phyloP scores from a whole-genome alignment of 2,329 filamentous ascomycete species.

The Myriosclerotinia duriaeana region DNA sequence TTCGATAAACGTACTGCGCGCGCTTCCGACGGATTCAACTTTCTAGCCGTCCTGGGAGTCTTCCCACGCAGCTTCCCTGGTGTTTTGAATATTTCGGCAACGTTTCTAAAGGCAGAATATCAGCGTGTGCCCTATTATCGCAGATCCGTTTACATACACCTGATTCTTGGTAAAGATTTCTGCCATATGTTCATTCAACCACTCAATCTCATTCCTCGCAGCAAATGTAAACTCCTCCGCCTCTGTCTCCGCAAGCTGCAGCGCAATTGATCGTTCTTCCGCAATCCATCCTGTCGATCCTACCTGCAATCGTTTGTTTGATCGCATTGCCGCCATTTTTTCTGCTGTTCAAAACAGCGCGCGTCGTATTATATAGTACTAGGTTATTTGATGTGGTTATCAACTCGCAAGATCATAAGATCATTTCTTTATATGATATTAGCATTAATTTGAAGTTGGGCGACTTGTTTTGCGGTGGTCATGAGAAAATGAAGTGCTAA shows the following conservation, averaged over 20 bases:
- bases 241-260: slow-evolving; percentile 75
- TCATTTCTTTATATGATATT: slow-evolving; percentile 31
- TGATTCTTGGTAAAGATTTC: slow-evolving; percentile 87
- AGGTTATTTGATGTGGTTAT: slow-evolving; percentile 17
- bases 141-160: slow-evolving; percentile 61
- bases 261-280: slow-evolving; percentile 76
- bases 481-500: slow-evolving; percentile 25
- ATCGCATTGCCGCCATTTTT: slow-evolving; percentile 41
- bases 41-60: slow-evolving; percentile 71
- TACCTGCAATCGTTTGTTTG: slow-evolving; percentile 60
- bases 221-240: slow-evolving; percentile 92
- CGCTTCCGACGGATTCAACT: slow-evolving; percentile 55
- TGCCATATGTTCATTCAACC: slow-evolving; percentile 98
- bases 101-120: slow-evolving; percentile 60
- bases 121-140: slow-evolving; percentile 25
- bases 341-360: slow-evolving; percentile 38
- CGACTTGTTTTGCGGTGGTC: slow-evolving; percentile 26
- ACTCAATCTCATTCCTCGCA: slow-evolving; percentile 90
- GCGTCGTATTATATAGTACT: slow-evolving; percentile 32
- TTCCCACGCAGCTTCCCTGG: slow-evolving; percentile 80
- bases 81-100: slow-evolving; percentile 94
- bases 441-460: background rate
- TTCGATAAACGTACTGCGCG: slow-evolving; percentile 57
- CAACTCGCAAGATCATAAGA: slow-evolving; percentile 29
- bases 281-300: slow-evolving; percentile 84